Base-by-base conservation (phyloP, 2,329 filamentous ascomycete species). In the Apiospora sp. region DNA sequence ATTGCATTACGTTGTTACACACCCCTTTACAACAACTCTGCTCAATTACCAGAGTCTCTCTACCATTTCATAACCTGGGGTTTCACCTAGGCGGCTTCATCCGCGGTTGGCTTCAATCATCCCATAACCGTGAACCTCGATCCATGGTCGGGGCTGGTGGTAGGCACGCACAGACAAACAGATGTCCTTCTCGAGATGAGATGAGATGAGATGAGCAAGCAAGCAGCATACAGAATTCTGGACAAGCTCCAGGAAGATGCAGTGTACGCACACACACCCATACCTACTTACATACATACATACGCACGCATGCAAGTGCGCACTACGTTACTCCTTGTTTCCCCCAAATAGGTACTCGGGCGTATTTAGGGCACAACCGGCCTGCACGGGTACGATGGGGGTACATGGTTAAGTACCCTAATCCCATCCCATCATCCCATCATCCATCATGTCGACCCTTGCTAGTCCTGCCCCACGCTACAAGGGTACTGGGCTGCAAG, bases 301-400 rank as follows among this genome's bases (percentile, higher is more conserved):
- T 24, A 71, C 69, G 44, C 34, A 64, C 69, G 34, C 37, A 71
- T 51, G 44, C 49, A 71, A 34, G 37, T 44, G 43, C 69, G 58
- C 49, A 64, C 49, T 64, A 64, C 58, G 58, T 64, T 64, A 64
- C 58, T 41, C 30, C 58, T 64, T 64, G 58, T 64, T 64, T 37
- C 58, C 58, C 30, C 34, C 58, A 64, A 41, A 19, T 44, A 16
- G 67, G 67, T 68, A 68, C 41, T 68, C 67, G 67, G 67, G 43
- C 67, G 67, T 68, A 68, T 68, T 68, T 41, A 27, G 67, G 67
- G 67, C 34, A 68, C 67, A 48, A 68, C 67, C 58, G n/a, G 41
- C n/a, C 67, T 34, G 41, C 41, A 46, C 67, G 67, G 67, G 67
- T 68, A 68, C 67, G 41, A 68, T 30, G 41, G 44, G 48, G 44